Conservation (phyloP, 805 yeast genomes). For the Wickerhamomyces subpelliculosus region DNA sequence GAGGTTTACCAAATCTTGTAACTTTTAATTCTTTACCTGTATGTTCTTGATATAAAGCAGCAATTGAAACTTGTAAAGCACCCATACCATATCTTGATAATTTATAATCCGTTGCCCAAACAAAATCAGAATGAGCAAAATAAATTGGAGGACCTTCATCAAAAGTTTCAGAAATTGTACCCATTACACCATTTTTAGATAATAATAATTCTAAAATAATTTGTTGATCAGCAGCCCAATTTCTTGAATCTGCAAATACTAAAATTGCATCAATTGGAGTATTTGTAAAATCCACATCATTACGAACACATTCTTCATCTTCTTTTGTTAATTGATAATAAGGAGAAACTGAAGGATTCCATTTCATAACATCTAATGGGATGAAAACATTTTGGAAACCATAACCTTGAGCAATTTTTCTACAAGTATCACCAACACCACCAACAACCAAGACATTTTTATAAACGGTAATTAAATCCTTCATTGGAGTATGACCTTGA, state of each 20-base stretch:
- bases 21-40: slow-evolving; percentile 78
- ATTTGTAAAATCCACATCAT: slow-evolving; percentile 57
- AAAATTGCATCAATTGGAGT: slow-evolving; percentile 70
- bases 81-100: slow-evolving; percentile 91
- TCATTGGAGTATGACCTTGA: slow-evolving; percentile 94
- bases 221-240: slow-evolving; percentile 92
- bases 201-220: slow-evolving; percentile 75
- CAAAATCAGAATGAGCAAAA: slow-evolving; percentile 88
- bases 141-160: slow-evolving; percentile 78
- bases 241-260: slow-evolving; percentile 87
- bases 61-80: slow-evolving; percentile 82
- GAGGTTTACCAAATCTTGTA: slow-evolving; percentile 86
- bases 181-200: slow-evolving; percentile 77
- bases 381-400: slow-evolving; percentile 81
- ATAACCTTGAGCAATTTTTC: slow-evolving; percentile 74
- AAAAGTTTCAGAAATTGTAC: slow-evolving; percentile 62
- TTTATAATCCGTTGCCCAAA: slow-evolving; percentile 87
- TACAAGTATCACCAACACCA: slow-evolving; percentile 79
- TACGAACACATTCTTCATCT: slow-evolving; percentile 47
- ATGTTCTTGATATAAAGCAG: slow-evolving; percentile 77
- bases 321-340: slow-evolving; percentile 74
- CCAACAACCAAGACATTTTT: slow-evolving; percentile 81
- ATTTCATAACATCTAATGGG: slow-evolving; percentile 74
- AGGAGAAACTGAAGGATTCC: slow-evolving; percentile 85
- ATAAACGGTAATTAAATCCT: slow-evolving; percentile 61